Base-by-base conservation (phyloP, 2,329 filamentous ascomycete species). In the Cladophialophora carrionii region DNA sequence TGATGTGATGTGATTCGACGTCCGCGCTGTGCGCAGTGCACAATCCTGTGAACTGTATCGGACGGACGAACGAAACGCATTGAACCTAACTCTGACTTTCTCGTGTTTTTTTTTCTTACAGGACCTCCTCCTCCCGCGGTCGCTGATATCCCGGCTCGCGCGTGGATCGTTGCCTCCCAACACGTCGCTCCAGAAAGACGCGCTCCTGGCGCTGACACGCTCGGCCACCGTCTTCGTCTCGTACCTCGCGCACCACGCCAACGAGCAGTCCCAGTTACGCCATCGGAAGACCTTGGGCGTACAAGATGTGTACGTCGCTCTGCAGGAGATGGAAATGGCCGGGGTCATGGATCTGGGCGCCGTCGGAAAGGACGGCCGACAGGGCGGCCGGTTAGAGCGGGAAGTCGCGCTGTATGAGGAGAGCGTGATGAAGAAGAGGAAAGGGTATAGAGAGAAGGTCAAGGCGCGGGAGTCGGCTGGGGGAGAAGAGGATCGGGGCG, bases 171-270 rank as follows among this genome's bases (percentile, higher is more conserved):
- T 88, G 3, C 86, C 87, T 0, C 80, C 87, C 4, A 88, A 88
- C 74, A 88, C 86, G 17, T 83, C 84, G 55, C 85, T 89, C 48
- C 84, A 87, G 71, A 88, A 87, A 76, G 87, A 89, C 76, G 87
- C 87, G 10, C 77, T 88, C 3, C 77, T 87, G 17, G 87, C 87
- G 7, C 83, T 89, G 67, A 84, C 85, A 57, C 88, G 88, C 73
- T 85, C 85, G 67, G 86, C 87, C 31, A 88, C 87, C 3, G 87
- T 89, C 3, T 89, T 89, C 74, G 83, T 89, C 20, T 88, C 84
- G 66, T 88, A 88, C 73, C 63, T 59, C 8, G 64, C 55, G 54
- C n/a, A 65, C 64, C 87, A 85, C 68, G 84, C 87, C 54, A 86
- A 86, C 72, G 85, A 88, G 71, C 57, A 60, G 31, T 60, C 57